phyloP scores from a whole-genome alignment of 352 stramenopile genomes.

The Phytopythium helicoides region DNA sequence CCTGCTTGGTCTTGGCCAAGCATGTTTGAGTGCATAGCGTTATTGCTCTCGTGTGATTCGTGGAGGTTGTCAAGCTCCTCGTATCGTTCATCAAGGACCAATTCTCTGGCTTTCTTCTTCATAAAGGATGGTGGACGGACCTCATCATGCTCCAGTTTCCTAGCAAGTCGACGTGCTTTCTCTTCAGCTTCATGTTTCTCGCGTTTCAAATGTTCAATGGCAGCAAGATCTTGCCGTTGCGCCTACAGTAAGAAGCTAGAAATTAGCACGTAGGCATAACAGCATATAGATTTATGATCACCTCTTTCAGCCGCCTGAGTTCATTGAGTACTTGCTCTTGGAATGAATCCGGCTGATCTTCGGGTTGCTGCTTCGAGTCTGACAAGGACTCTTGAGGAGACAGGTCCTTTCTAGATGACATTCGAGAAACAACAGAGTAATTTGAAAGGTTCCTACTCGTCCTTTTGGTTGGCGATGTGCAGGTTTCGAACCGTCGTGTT shows the following conservation, averaged over 20 bases:
- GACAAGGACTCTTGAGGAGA: too few relatives aligned
- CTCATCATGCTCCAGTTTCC: constrained; percentile 10
- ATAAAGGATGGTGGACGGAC: not conserved
- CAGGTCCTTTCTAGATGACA: too few relatives aligned
- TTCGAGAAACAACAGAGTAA: too few relatives aligned
- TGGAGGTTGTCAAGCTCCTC: constrained; percentile 10
- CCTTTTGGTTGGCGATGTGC: too few relatives aligned
- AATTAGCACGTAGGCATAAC: too few relatives aligned
- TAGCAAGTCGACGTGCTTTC: constrained; percentile 22
- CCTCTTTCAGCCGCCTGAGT: constrained; percentile 49
- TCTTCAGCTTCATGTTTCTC: constrained; percentile 36
- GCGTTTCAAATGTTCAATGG: constrained; percentile 27
- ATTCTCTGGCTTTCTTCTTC: constrained; percentile 7
- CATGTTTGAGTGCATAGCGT: too few relatives aligned
- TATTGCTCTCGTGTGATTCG: too few relatives aligned
- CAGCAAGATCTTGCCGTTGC: constrained; percentile 32
- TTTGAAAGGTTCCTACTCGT: too few relatives aligned
- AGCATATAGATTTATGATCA: too few relatives aligned
- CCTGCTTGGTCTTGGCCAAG: constrained; percentile 11
- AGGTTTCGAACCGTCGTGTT: too few relatives aligned
- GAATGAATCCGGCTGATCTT: constrained; percentile 25
- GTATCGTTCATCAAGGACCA: too few relatives aligned
- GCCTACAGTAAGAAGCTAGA: constrained; percentile 25
- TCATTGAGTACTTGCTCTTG: constrained; percentile 44
- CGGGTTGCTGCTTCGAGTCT: too few relatives aligned